Evolutionary conservation across 2,329 filamentous ascomycete genomes (phyloP).

Genomic region (Aspergillus felis): DNA sequence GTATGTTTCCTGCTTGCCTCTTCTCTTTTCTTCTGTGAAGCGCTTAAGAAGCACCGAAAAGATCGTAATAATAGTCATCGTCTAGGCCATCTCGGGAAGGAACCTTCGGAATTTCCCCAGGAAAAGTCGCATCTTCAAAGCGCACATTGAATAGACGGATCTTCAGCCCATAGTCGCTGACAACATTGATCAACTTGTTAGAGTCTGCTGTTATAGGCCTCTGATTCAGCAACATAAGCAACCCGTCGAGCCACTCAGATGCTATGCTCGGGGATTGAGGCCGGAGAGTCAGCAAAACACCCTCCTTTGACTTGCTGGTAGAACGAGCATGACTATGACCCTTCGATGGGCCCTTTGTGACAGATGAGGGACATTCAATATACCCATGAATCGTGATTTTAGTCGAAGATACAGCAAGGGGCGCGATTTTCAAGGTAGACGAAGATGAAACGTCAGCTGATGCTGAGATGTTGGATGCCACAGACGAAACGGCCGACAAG

Average conservation of each 20-base stretch:
- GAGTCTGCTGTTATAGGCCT: conserved; percentile 96
- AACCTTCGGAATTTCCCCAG: conserved; percentile 67
- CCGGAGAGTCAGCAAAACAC: conserved; percentile 75
- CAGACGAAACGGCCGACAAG: conserved; percentile 80
- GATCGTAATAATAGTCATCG: conserved; percentile 90
- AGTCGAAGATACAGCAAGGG: conserved; percentile 51
- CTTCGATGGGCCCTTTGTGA: conserved; percentile 33
- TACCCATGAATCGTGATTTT: conserved; percentile 91
- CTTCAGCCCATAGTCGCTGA: conserved; percentile 87
- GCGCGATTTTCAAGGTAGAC: conserved; percentile 44
- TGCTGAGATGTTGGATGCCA: conserved; percentile 86
- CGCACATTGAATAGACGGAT: conserved; percentile 88
- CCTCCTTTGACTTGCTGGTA: conserved; percentile 53
- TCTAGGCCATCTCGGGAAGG: conserved; percentile 81
- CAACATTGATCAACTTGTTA: conserved; percentile 78
- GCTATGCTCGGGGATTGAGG: conserved; percentile 77
- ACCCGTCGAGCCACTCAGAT: conserved; percentile 93
- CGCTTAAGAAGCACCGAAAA: conserved; percentile 46
- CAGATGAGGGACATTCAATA: conserved; percentile 26
- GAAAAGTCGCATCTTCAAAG: conserved; percentile 72
- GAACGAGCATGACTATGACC: conserved; percentile 29
- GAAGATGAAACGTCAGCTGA: conserved; percentile 50
- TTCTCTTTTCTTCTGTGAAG: neutral
- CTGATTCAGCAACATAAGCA: conserved; percentile 92
- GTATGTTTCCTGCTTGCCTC: neutral